Conservation (phyloP, 2,329 filamentous ascomycete species). For the Neobulgaria alba region DNA sequence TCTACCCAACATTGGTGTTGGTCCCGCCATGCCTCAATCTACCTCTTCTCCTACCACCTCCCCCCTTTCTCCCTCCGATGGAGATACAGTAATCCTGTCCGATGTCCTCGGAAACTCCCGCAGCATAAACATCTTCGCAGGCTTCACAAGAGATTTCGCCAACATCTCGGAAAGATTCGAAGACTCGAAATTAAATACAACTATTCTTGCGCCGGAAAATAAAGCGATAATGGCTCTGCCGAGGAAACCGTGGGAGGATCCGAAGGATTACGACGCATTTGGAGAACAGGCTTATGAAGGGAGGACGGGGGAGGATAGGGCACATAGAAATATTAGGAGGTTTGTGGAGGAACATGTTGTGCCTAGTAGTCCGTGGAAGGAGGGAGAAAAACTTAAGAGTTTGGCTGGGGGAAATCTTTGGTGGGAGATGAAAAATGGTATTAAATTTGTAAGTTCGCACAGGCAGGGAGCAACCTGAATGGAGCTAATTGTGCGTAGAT, state of each 20-base stretch:
- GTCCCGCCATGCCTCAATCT: slow-evolving; percentile 21
- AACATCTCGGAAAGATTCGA: slow-evolving; percentile 61
- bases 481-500: slow-evolving; percentile 38
- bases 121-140: slow-evolving; percentile 75
- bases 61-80: slow-evolving; percentile 21
- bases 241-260: slow-evolving; percentile 79
- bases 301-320: slow-evolving; percentile 63
- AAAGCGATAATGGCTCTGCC: slow-evolving; percentile 68
- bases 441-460: slow-evolving; percentile 48
- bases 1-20: slow-evolving; percentile 17
- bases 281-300: slow-evolving; percentile 71
- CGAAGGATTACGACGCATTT: slow-evolving; percentile 58
- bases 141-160: slow-evolving; percentile 67
- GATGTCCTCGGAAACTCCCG: slow-evolving; percentile 78
- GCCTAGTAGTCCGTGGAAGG: slow-evolving; percentile 64
- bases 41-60: slow-evolving; percentile 7
- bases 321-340: slow-evolving; percentile 62
- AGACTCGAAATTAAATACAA: slow-evolving; percentile 60
- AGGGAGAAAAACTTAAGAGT: slow-evolving; percentile 56
- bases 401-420: slow-evolving; percentile 62
- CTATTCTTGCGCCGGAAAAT: slow-evolving; percentile 82
- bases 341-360: slow-evolving; percentile 88
- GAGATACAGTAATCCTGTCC: slow-evolving; percentile 57
- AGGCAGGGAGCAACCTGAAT: neutral
- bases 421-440: slow-evolving; percentile 69